Evolutionary conservation across 1,284 basidiomycete genomes (phyloP).

Genomic region (Cystobasidium sp.): DNA sequence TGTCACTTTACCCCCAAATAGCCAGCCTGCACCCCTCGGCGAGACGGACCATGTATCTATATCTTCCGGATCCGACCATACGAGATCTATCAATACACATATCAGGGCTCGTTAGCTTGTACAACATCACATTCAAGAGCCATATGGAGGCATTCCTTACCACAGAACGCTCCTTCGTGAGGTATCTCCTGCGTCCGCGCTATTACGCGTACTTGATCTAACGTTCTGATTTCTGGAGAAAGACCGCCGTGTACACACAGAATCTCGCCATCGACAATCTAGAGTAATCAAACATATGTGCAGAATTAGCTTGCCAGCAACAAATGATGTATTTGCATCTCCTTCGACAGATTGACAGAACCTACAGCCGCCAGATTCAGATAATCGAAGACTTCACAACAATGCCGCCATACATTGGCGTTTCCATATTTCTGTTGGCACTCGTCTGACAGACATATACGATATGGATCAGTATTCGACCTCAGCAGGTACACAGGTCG

Average conservation of each 20-base stretch:
- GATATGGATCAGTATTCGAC: too few species aligned
- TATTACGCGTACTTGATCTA: slow-evolving; percentile 89
- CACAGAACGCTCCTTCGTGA: slow-evolving; percentile 96
- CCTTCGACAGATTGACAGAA: too few species aligned
- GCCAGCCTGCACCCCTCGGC: slow-evolving; percentile 91
- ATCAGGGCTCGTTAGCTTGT: too few species aligned
- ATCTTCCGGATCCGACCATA: slow-evolving; percentile 98
- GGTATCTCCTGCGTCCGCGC: slow-evolving; percentile 93
- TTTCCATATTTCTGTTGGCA: slow-evolving; percentile 96
- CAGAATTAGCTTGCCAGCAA: too few species aligned
- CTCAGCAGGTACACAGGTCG: too few species aligned
- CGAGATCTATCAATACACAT: too few species aligned
- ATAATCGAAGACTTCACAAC: slow-evolving; percentile 93
- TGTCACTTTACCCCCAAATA: slow-evolving; percentile 88
- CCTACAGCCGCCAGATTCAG: slow-evolving; percentile 88
- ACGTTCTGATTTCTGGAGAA: slow-evolving; percentile 86
- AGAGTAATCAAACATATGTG: too few species aligned
- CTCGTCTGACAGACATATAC: slow-evolving; percentile 67
- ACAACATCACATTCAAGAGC: too few species aligned
- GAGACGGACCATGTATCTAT: slow-evolving; percentile 94
- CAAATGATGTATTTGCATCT: too few species aligned
- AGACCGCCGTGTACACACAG: slow-evolving; percentile 92
- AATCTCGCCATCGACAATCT: slow-evolving; percentile 91
- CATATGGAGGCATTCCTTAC: too few species aligned
- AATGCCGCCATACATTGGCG: slow-evolving; percentile 91